Evolutionary conservation across 805 yeast species (phyloP), one percentile per base, ranked within the genome.

Genomic region (Kuraishia borneana): DNA sequence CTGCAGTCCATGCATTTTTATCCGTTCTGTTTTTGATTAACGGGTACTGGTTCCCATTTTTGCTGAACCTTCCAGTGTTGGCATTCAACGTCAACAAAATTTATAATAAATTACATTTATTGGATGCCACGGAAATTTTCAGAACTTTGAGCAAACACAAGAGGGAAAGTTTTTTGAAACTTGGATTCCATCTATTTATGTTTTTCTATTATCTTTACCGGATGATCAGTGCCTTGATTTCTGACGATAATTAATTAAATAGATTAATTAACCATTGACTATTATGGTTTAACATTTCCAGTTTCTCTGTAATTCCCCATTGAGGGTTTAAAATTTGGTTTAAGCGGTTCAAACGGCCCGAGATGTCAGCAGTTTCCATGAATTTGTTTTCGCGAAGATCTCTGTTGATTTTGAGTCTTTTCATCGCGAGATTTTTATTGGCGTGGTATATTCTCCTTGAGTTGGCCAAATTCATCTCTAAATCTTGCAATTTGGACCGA

Each of bases 121-220:
- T 88, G 56, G 98, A 92, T 58, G 97, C 97, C 39, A 89, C 98
- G 30, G 96, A 89, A 60, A 92, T 89, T 50, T 92, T 92, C 64
- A 76, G 97, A 66, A 88, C 96, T 28, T 72, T 89, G 52, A 73
- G 84, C 48, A 83, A 81, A 53, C 95, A 88, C 65, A 89, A 92
- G 73, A 82, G 81, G 58, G 97, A 88, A 62, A 72, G 85, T 40
- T 87, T 88, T 54, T 61, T 83, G 56, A 89, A 89, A 60, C 72
- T 92, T 47, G 96, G 92, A 8, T 87, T 84, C 73, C 89, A 85
- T 56, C 69, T 89, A 49, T 59, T 84, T 51, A 66, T 89, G 81
- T 92, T 92, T 73, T 89, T 92, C 80, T 87, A 73, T 70, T 89
- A 87, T 70, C 73, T 89, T 52, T 89, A 88, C 71, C 76, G 94